Conservation (phyloP, 306 rosid species). For the Argentina anserina region DNA sequence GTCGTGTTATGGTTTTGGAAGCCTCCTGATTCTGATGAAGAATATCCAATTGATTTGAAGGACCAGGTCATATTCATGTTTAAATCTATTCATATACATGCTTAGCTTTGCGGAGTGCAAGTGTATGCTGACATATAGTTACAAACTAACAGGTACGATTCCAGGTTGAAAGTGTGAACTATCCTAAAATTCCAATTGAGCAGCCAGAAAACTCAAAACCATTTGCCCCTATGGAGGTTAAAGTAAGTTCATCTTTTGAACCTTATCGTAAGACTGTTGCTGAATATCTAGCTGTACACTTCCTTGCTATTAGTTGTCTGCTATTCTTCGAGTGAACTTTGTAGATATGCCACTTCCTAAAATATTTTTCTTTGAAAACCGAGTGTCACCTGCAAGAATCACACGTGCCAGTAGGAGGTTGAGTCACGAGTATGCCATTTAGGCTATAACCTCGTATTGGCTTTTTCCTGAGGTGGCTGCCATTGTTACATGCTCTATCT, state of each 20-base stretch:
- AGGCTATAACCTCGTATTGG: background rate
- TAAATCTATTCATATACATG: constrained; percentile 2
- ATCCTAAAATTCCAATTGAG: constrained; percentile 65
- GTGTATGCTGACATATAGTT: constrained; percentile 20
- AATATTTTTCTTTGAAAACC: background rate
- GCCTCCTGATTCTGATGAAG: constrained; percentile 1
- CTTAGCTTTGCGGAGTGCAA: constrained; percentile 7
- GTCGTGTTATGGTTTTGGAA: constrained; percentile 62
- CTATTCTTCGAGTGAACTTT: background rate
- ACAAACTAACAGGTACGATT: constrained; percentile 48
- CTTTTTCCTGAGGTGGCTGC: background rate
- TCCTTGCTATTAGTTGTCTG: background rate
- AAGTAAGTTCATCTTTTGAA: constrained; percentile 42
- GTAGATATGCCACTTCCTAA: background rate
- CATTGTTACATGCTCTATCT: background rate
- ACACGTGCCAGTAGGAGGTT: background rate
- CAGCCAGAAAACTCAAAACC: constrained; percentile 66
- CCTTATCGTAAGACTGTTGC: background rate
- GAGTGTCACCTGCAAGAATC: background rate
- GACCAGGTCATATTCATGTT: constrained; percentile 50
- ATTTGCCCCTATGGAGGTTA: constrained; percentile 71
- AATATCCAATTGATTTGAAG: constrained; percentile 34
- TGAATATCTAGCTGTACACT: background rate
- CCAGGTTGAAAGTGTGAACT: constrained; percentile 51
- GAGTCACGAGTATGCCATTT: background rate